A percentile compares a stretch with the other conserved stretches of the same genome.
Conservation (phyloP, 2,329 filamentous ascomycete species). For the Exophiala viscosa region DNA sequence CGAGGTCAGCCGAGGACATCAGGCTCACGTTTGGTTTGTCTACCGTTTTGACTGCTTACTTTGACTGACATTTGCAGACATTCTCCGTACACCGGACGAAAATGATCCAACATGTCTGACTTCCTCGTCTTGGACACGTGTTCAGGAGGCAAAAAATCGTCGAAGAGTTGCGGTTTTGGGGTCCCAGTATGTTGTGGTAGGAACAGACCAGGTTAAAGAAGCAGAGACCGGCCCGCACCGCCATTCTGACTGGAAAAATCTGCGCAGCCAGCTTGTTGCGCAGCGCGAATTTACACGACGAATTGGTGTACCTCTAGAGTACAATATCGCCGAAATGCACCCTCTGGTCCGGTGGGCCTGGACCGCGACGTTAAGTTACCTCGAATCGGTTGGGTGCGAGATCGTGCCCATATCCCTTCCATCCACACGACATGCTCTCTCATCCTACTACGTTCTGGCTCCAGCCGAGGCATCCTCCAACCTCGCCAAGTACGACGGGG, state of each 20-base stretch:
- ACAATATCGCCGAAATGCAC: slow-evolving; percentile 80
- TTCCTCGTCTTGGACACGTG: slow-evolving; percentile 46
- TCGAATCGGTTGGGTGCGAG: slow-evolving; percentile 64
- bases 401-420: slow-evolving; percentile 77
- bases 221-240: not conserved
- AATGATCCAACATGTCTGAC: slow-evolving; percentile 73
- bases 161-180: slow-evolving; percentile 2
- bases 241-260: not conserved
- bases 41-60: slow-evolving; percentile 13
- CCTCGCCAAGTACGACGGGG: slow-evolving; percentile 91
- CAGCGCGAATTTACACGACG: slow-evolving; percentile 34
- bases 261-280: not conserved
- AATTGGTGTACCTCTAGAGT: slow-evolving; percentile 66
- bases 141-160: slow-evolving; percentile 13
- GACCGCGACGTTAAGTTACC: slow-evolving; percentile 56
- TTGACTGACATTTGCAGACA: slow-evolving; percentile 42
- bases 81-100: slow-evolving; percentile 59
- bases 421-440: slow-evolving; percentile 76
- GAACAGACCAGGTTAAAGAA: not conserved
- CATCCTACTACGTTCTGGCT: slow-evolving; percentile 92
- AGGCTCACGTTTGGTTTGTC: slow-evolving; percentile 46
- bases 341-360: slow-evolving; percentile 67
- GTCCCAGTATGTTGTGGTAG: slow-evolving; percentile 3
- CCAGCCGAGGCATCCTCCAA: slow-evolving; percentile 95
- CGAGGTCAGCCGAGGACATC: slow-evolving; percentile 52